Conservation (phyloP, 768 basidiomycete genomes). For the Jaapia argillacea region DNA sequence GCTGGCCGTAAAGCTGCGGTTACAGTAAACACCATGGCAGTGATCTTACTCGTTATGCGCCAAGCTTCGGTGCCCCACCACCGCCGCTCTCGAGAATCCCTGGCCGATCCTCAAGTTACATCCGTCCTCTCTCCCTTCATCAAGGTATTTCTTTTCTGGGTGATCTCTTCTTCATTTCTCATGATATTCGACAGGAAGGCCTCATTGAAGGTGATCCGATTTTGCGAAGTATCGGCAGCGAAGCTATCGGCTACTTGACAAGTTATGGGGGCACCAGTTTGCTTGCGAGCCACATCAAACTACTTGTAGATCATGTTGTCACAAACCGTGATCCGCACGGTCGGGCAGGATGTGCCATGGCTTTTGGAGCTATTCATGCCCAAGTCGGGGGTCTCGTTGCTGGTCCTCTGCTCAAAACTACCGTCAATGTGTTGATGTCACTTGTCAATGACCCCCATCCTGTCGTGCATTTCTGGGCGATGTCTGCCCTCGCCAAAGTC, state of each 20-base stretch:
- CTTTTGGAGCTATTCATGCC: constrained; percentile 86
- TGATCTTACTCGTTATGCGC: constrained; percentile 33
- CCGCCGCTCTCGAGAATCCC: constrained; percentile 57
- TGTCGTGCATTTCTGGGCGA: constrained; percentile 88
- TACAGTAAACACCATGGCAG: constrained; percentile 65
- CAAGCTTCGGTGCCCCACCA: no score
- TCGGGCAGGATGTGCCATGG: constrained; percentile 87
- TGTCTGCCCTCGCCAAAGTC: constrained; percentile 77
- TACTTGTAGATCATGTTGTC: constrained; percentile 87
- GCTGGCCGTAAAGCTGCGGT: constrained; percentile 80
- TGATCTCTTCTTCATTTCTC: constrained; percentile 1
- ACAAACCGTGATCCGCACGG: constrained; percentile 88
- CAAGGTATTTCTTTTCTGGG: constrained; percentile 42
- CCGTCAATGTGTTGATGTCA: constrained; percentile 91
- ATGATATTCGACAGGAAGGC: constrained; percentile 42
- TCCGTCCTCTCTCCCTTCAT: constrained; percentile 57
- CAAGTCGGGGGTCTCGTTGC: constrained; percentile 93
- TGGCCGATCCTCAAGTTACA: constrained; percentile 58
- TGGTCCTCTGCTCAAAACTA: constrained; percentile 89
- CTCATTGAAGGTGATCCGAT: constrained; percentile 73
- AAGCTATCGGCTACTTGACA: constrained; percentile 81
- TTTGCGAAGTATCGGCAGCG: constrained; percentile 72
- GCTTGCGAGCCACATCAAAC: constrained; percentile 80
- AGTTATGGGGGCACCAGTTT: constrained; percentile 77
- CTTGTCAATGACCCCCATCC: constrained; percentile 95